A percentile compares a stretch with the other conserved stretches of the same genome.
phyloP scores from a whole-genome alignment of 2,329 filamentous ascomycete species.

The Colletotrichum somersetense region DNA sequence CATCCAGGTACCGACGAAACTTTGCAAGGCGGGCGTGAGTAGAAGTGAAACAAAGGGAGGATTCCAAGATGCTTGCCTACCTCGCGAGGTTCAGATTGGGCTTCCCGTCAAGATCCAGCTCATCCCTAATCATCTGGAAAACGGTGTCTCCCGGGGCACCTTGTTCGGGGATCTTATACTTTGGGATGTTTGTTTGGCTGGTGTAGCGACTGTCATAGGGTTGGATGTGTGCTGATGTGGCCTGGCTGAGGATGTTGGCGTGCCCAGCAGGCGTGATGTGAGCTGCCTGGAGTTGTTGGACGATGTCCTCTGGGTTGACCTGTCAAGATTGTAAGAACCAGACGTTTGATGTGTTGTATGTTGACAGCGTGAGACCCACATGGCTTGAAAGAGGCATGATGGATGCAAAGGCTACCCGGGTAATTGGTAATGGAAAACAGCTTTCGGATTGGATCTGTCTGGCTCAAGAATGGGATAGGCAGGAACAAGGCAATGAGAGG shows the following conservation, averaged over 20 bases:
- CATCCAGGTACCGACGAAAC: slow-evolving; percentile 80
- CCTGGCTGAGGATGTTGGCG: slow-evolving; percentile 53
- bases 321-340: slow-evolving; percentile 44
- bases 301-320: slow-evolving; percentile 68
- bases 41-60: not conserved
- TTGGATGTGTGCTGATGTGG: slow-evolving; percentile 64
- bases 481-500: not conserved
- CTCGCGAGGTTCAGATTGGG: slow-evolving; percentile 77
- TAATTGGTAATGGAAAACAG: not conserved
- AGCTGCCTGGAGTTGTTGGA: slow-evolving; percentile 63
- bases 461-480: not conserved
- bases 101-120: slow-evolving; percentile 73
- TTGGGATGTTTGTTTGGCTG: slow-evolving; percentile 65
- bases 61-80: slow-evolving; percentile 46
- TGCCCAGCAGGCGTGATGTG: slow-evolving; percentile 53
- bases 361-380: slow-evolving; percentile 16
- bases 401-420: not conserved
- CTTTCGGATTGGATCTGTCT: not conserved
- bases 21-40: slow-evolving; percentile 49
- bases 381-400: slow-evolving; percentile 42
- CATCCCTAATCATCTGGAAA: slow-evolving; percentile 73
- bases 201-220: slow-evolving; percentile 71
- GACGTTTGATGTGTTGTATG: not conserved
- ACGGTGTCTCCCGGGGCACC: slow-evolving; percentile 73
- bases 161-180: slow-evolving; percentile 69